These are phyloP conservation scores for Rosa multiflora DNA, from an alignment of 306 rosid genomes.

Conservation along the genomic window DNA sequence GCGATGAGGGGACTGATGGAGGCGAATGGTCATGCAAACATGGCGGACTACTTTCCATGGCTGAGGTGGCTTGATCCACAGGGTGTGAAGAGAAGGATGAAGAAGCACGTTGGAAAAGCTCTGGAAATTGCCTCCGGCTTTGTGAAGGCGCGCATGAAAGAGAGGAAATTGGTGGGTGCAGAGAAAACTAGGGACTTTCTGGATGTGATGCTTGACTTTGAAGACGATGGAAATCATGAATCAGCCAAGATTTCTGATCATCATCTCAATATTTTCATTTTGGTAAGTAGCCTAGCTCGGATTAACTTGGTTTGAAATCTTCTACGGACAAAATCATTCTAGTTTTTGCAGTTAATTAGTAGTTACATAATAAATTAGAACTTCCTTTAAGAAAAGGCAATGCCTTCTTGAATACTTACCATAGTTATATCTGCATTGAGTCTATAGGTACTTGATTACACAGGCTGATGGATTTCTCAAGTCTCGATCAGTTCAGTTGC, in stretches of 20 bases:
- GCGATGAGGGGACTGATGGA: conserved; percentile 36
- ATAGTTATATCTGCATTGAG: no score
- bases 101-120: conserved; percentile 47
- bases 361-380: neutral
- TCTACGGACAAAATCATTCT: neutral
- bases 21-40: conserved; percentile 39
- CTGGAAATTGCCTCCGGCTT: conserved; percentile 34
- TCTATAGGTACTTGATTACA: no score
- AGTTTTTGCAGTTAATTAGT: neutral
- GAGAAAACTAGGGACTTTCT: conserved; percentile 40
- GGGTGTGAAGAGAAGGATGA: conserved; percentile 30
- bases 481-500: no score
- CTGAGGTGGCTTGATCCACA: conserved; percentile 15
- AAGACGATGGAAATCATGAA: conserved; percentile 29
- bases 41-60: conserved; percentile 30
- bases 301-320: neutral
- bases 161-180: neutral
- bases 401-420: no score
- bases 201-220: conserved; percentile 49
- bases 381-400: no score
- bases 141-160: conserved; percentile 36
- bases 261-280: conserved; percentile 51
- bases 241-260: conserved; percentile 33
- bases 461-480: no score
- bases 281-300: conserved; percentile 30